These are phyloP conservation scores for Lolium multiflorum DNA, from an alignment of 176 grass and related monocot species.

Conservation along the genomic window DNA sequence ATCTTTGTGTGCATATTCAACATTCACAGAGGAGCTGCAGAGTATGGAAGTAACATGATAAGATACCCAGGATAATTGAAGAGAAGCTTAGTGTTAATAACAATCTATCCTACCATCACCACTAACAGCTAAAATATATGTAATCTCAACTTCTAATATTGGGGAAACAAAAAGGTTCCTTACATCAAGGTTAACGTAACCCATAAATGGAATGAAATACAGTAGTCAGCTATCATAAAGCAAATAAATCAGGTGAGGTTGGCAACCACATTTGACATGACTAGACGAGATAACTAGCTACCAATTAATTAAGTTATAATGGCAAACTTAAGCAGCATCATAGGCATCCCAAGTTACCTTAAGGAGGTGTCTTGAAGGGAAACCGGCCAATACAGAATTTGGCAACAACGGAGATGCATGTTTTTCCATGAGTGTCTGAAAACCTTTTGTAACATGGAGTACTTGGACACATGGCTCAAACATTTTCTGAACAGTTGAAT, in stretches of 20 bases:
- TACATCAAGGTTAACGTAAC: conserved; percentile 27
- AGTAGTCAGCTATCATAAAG: conserved; percentile 30
- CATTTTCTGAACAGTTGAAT: conserved; percentile 65
- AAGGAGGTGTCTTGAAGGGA: conserved; percentile 63
- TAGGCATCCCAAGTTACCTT: conserved; percentile 55
- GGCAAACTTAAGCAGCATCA: conserved; percentile 8
- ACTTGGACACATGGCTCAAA: conserved; percentile 48
- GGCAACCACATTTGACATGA: conserved; percentile 14
- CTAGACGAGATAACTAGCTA: conserved; percentile 24
- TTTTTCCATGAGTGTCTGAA: conserved; percentile 77
- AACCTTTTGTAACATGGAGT: conserved; percentile 65
- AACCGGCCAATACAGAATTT: conserved; percentile 96
- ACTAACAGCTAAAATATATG: conserved; percentile 14
- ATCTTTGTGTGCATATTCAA: conserved; percentile 71
- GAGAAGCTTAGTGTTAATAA: conserved; percentile 10
- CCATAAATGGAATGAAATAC: conserved; percentile 23
- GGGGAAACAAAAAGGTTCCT: conserved; percentile 6
- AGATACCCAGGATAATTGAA: background rate
- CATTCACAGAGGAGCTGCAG: conserved; percentile 64
- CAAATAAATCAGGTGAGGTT: conserved; percentile 5
- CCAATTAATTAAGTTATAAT: background rate
- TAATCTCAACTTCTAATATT: conserved; percentile 35
- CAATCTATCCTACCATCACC: conserved; percentile 36
- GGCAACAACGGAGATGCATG: conserved; percentile 72
- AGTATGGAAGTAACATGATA: conserved; percentile 17